Percentiles rank a stretch among this genome's conserved stretches.
Evolutionary conservation across 495 filamentous ascomycete genomes (phyloP).

Genomic region (Pyrenula aspistea): DNA sequence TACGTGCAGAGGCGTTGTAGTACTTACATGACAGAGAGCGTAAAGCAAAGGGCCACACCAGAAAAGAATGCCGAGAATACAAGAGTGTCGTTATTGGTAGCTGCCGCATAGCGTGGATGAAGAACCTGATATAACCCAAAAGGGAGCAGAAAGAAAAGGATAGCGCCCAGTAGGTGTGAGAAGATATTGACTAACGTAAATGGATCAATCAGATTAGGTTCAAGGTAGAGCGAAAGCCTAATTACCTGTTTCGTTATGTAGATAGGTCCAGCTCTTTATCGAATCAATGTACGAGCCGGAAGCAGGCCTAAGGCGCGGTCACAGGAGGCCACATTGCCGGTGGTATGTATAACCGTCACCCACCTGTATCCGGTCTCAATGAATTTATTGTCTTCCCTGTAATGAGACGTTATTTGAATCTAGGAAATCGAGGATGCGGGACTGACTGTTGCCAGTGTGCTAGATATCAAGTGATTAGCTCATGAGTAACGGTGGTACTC

Average conservation of each 20-base stretch:
- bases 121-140: slow-evolving; percentile 21
- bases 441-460: no score
- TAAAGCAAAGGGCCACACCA: slow-evolving; percentile 37
- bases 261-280: slow-evolving; percentile 8
- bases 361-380: not conserved
- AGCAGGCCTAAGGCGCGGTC: not conserved
- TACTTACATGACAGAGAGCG: slow-evolving; percentile 30
- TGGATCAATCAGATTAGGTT: slow-evolving; percentile 14
- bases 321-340: not conserved
- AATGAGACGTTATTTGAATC: no score
- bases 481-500: no score
- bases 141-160: slow-evolving; percentile 29
- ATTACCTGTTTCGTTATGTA: slow-evolving; percentile 15
- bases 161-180: slow-evolving; percentile 34
- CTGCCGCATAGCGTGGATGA: slow-evolving; percentile 17
- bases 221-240: not conserved
- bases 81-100: slow-evolving; percentile 23
- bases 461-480: no score
- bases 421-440: no score
- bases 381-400: not conserved
- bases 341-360: not conserved
- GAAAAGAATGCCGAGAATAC: slow-evolving; percentile 34
- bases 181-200: no score
- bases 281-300: slow-evolving; percentile 7
- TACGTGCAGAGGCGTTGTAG: not conserved